These are phyloP conservation scores for Pythium aquatile DNA, from an alignment of 352 stramenopile species.

Conservation along the genomic window DNA sequence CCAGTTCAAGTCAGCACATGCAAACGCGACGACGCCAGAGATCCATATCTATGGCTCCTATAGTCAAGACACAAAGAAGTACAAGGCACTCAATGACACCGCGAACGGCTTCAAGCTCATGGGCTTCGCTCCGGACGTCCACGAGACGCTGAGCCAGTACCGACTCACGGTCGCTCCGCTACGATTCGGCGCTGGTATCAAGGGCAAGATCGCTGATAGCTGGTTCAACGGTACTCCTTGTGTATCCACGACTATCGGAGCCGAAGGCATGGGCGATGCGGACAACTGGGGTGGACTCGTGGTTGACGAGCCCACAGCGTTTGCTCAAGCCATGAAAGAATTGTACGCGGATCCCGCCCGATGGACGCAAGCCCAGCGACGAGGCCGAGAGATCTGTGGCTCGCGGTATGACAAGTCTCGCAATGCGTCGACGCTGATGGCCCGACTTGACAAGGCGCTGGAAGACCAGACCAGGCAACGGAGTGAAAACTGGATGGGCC, in stretches of 20 bases:
- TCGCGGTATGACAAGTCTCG: conserved; percentile 43
- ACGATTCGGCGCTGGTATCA: conserved; percentile 93
- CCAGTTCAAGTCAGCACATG: conserved; percentile 18
- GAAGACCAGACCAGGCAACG: conserved; percentile 27
- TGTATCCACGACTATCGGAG: conserved; percentile 86
- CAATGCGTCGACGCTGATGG: conserved; percentile 55
- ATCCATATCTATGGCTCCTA: conserved; percentile 90
- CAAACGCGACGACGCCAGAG: conserved; percentile 19
- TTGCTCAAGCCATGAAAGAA: conserved; percentile 42
- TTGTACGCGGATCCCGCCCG: conserved; percentile 42
- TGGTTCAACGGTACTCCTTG: conserved; percentile 91
- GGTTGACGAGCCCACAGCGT: conserved; percentile 37
- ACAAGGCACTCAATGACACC: conserved; percentile 52
- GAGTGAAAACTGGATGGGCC: conserved; percentile 64
- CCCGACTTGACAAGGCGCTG: conserved; percentile 43
- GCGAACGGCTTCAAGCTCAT: conserved; percentile 61
- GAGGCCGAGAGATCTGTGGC: conserved; percentile 33
- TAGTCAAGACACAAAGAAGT: conserved; percentile 41
- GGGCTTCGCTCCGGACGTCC: conserved; percentile 74
- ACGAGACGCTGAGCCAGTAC: conserved; percentile 67
- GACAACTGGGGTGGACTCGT: conserved; percentile 55
- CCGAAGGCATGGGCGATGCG: conserved; percentile 73
- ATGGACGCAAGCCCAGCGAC: conserved; percentile 40
- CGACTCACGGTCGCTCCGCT: conserved; percentile 87
- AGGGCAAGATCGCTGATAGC: conserved; percentile 94